Evolutionary conservation across 371 early-diverging fungal species (phyloP), one percentile per base, ranked within the genome.

Genomic region (Rhizopus delemar): DNA sequence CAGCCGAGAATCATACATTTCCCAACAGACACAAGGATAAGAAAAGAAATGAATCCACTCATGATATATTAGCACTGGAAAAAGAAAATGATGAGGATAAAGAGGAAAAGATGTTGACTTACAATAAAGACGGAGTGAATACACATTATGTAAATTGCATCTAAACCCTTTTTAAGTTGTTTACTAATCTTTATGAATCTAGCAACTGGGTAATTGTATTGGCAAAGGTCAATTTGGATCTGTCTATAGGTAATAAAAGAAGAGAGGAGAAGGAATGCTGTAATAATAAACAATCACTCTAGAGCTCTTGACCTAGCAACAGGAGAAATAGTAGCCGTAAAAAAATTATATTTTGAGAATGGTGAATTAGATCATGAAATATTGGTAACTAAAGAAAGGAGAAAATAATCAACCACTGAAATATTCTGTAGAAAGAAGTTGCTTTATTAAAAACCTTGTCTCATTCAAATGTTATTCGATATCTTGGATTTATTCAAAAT

Each of bases 211-310:
- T 5, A 89, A 93, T 63, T 92, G 91, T 58, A 90, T 94, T 43
- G 95, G 95, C 5, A 85, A 89, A 59, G 95, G 95, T 5, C 93
- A 93, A 52, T 93, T 92, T 69, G 94, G 93, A 9, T 68, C 87
- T 0, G 95, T 94, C 1, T 88, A 89, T 63, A 78, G 68, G 82
- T 79, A 70, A 54, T 46, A 33, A 62, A 13, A 78, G 3, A 55
- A 48, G 9, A 53, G 51, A 75, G 28, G 80, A 80, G 57, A 75
- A 75, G 67, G 83, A 86, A 68, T 71, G 83, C 8, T 39, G 22
- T 35, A 15, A 29, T 8, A 32, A 22, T 32, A 39, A 39, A 39
- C 12, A 7, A 22, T 68, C 70, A 56, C 59, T 85, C 39, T 63
- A 84, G 91, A 22, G 94, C 89, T 3, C 71, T 96, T 22, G 88